A percentile compares a stretch with the other conserved stretches of the same genome.
Evolutionary conservation across 192 early-diverging fungal genomes (phyloP).

Genomic region (Podochytrium sp.): DNA sequence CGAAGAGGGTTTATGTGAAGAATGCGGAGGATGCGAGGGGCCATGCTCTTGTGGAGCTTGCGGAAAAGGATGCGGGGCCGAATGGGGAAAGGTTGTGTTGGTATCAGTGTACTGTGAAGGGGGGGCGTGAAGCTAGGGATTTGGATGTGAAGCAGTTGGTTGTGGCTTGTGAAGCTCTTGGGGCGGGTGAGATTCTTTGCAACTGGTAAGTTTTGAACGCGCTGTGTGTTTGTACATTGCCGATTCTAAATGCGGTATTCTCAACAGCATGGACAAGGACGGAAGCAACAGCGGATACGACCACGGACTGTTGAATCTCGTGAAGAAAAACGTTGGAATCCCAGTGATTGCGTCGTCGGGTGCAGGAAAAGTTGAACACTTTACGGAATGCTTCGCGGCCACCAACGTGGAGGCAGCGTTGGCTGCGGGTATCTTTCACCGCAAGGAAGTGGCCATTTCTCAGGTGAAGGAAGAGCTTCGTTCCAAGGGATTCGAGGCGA

Average conservation of each 20-base stretch:
- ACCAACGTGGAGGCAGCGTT: conserved; percentile 93
- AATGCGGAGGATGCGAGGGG: conserved; percentile 68
- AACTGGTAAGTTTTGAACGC: conserved; percentile 67
- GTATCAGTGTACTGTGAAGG: conserved; percentile 99
- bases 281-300: conserved; percentile 98
- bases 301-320: conserved; percentile 77
- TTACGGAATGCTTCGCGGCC: conserved; percentile 82
- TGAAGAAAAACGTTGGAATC: conserved; percentile 81
- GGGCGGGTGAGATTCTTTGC: conserved; percentile 95
- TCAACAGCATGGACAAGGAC: conserved; percentile 89
- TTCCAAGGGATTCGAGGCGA: conserved; percentile 38
- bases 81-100: conserved; percentile 93
- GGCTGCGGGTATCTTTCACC: conserved; percentile 98
- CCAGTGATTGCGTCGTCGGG: conserved; percentile 99
- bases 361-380: conserved; percentile 87
- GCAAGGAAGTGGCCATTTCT: conserved; percentile 88
- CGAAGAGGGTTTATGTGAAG: conserved; percentile 88
- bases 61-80: conserved; percentile 78
- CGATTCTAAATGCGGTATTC: background rate
- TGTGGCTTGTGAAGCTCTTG: conserved; percentile 82
- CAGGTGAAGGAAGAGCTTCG: conserved; percentile 79
- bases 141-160: conserved; percentile 92
- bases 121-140: conserved; percentile 94
- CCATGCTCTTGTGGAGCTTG: conserved; percentile 73
- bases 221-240: background rate